Conservation (phyloP, 805 yeast species). For the Metschnikowia shivogae region DNA sequence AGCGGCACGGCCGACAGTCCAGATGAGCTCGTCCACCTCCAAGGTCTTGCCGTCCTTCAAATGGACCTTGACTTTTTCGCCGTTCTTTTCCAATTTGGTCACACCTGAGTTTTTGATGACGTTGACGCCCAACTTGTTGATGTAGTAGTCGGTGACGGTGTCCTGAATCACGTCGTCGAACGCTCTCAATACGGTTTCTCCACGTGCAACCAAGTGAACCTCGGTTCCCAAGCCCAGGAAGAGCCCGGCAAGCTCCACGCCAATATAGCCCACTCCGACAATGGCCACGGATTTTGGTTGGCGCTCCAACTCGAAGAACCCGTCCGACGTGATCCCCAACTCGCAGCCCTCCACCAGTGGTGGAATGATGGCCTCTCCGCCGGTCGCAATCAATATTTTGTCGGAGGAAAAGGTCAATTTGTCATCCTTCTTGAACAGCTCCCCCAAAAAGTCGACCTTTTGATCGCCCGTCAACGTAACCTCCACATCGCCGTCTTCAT, state of each 20-base stretch:
- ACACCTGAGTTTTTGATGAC: slow-evolving; percentile 64
- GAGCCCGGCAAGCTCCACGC: slow-evolving; percentile 92
- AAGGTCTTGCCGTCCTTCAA: slow-evolving; percentile 35
- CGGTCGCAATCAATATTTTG: slow-evolving; percentile 84
- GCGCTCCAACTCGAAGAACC: slow-evolving; percentile 72
- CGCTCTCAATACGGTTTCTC: slow-evolving; percentile 82
- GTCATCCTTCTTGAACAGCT: slow-evolving; percentile 44
- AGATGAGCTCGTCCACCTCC: slow-evolving; percentile 73
- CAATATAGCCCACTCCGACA: slow-evolving; percentile 98
- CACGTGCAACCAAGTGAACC: slow-evolving; percentile 84
- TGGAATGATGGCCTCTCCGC: slow-evolving; percentile 81
- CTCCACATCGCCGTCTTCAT: slow-evolving; percentile 65
- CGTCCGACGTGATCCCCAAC: slow-evolving; percentile 82
- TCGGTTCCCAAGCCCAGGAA: slow-evolving; percentile 85
- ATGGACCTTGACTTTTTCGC: slow-evolving; percentile 35
- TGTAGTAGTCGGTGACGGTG: slow-evolving; percentile 76
- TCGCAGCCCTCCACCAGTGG: slow-evolving; percentile 72
- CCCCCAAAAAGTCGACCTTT: slow-evolving; percentile 32
- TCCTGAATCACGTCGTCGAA: slow-evolving; percentile 80
- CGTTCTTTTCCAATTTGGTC: slow-evolving; percentile 31
- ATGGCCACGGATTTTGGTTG: slow-evolving; percentile 93
- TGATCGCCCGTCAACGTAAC: slow-evolving; percentile 52
- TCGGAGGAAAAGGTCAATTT: slow-evolving; percentile 68
- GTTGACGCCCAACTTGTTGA: slow-evolving; percentile 68
- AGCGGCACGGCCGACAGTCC: slow-evolving; percentile 94